Percentiles rank a stretch among this genome's conserved stretches.
These are phyloP conservation scores for Tuber aestivum DNA, from an alignment of 495 filamentous ascomycete species.

Conservation along the genomic window DNA sequence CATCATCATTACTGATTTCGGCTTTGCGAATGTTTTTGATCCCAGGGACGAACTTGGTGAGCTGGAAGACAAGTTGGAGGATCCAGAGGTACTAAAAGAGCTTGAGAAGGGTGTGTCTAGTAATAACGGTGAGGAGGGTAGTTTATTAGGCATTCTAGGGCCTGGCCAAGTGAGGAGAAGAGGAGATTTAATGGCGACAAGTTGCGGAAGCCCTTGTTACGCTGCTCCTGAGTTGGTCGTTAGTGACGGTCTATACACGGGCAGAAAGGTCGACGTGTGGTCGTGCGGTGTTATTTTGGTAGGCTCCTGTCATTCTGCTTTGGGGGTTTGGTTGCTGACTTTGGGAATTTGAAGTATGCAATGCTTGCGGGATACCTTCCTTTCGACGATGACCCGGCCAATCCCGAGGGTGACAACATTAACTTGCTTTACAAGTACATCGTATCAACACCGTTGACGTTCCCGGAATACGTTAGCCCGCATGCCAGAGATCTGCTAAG, in stretches of 20 bases:
- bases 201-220: constrained; percentile 83
- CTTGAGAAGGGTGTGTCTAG: constrained; percentile 42
- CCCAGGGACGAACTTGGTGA: constrained; percentile 79
- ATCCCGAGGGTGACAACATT: constrained; percentile 98
- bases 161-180: constrained; percentile 47
- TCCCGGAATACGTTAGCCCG: constrained; percentile 97
- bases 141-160: constrained; percentile 40
- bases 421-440: constrained; percentile 99
- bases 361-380: constrained; percentile 99
- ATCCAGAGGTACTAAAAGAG: constrained; percentile 43
- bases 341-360: constrained; percentile 65
- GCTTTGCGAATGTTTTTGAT: constrained; percentile 97
- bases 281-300: constrained; percentile 98
- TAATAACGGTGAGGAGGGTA: constrained; percentile 30
- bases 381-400: constrained; percentile 97
- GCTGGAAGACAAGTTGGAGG: constrained; percentile 73
- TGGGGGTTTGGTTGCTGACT: constrained; percentile 9
- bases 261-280: constrained; percentile 97
- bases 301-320: constrained; percentile 45
- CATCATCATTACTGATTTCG: constrained; percentile 99
- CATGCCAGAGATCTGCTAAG: constrained; percentile 89
- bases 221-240: constrained; percentile 96
- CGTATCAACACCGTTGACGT: constrained; percentile 91
- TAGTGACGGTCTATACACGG: constrained; percentile 94
- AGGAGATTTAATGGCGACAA: constrained; percentile 77